Base-by-base conservation (phyloP, 495 filamentous ascomycete species). In the Bathelium albidoporum region DNA sequence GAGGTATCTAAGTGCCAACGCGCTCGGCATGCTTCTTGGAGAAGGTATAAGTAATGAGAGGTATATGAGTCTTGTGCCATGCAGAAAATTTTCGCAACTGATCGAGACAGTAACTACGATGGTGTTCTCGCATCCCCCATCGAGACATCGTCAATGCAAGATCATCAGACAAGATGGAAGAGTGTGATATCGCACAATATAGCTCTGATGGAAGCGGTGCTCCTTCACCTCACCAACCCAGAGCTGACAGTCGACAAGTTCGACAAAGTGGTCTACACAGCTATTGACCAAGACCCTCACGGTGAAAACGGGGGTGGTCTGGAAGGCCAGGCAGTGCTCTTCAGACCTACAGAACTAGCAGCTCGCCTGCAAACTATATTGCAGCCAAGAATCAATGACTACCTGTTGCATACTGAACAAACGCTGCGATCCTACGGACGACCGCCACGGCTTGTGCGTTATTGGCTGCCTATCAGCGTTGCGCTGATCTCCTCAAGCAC, bases 21-120 rank as follows among this genome's bases (percentile, higher is more conserved):
- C 89, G 14, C 76, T 97, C 3, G 94, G 94, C 2, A 81, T 97
- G 12, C 79, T 97, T 2, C 83, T 96, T 70, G 88, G 90, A 59
- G 87, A 93, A 67, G 89, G 88, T 9, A 78, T 95, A 32, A 82
- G 78, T 34, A 73, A 75, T 60, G 73, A 76, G 29, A 55, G 49
- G 49, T 55, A 55, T 5, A 29, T 55, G n/a, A n/a, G n/a, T n/a
- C n/a, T 26, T 5, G 16, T 29, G 26, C 16, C 12, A 55, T 9
- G 10, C 49, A 55, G 26, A 24, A 5, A 29, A 49, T 3, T 49
- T 18, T 49, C 43, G 24, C 7, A 2, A 20, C 49, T 55, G 24
- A 55, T 55, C 9, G 24, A 20, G 20, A 29, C 24, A 70, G 62
- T 44, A 55, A 59, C 20, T 64, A 70, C 58, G 65, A 73, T 32